These are phyloP conservation scores for Colletotrichum sublineola DNA, from an alignment of 2,329 filamentous ascomycete species.

Conservation along the genomic window DNA sequence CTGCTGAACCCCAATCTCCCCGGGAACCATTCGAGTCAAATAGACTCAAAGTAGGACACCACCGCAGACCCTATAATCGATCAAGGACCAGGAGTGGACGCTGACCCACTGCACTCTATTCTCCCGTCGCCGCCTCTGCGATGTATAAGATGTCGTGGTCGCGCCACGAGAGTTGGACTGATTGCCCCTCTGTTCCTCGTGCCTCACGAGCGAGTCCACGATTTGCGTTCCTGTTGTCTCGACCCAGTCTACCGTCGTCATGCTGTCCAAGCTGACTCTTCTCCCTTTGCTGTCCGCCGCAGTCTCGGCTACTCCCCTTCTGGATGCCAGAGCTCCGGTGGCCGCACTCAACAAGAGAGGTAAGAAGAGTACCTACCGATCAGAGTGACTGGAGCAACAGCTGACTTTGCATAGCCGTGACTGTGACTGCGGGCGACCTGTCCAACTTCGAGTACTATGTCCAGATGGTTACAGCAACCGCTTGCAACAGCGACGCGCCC, in stretches of 20 bases:
- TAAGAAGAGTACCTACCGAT: conserved; percentile 41
- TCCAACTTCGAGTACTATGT: conserved; percentile 61
- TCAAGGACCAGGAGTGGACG: conserved; percentile 24
- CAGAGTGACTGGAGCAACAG: neutral
- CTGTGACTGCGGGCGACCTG: conserved; percentile 51
- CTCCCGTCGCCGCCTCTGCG: conserved; percentile 6
- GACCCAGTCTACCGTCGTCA: conserved; percentile 28
- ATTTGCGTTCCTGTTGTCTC: conserved; percentile 11
- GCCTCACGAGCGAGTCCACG: conserved; percentile 29
- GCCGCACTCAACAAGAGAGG: conserved; percentile 51
- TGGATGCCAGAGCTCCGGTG: conserved; percentile 27
- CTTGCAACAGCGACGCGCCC: conserved; percentile 63
- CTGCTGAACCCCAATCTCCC: conserved; percentile 13
- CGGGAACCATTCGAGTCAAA: neutral
- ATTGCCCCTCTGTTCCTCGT: conserved; percentile 8
- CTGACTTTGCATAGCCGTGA: conserved; percentile 23
- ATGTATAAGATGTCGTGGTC: conserved; percentile 36
- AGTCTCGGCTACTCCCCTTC: conserved; percentile 39
- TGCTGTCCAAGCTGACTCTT: conserved; percentile 42
- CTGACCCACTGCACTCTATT: conserved; percentile 21
- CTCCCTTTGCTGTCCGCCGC: conserved; percentile 39
- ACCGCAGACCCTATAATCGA: conserved; percentile 23
- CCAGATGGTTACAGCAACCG: conserved; percentile 62
- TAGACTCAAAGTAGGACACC: neutral
- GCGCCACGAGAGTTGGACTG: neutral